Base-by-base conservation (phyloP, 805 yeast genomes). In the Osmozyma mogii region DNA sequence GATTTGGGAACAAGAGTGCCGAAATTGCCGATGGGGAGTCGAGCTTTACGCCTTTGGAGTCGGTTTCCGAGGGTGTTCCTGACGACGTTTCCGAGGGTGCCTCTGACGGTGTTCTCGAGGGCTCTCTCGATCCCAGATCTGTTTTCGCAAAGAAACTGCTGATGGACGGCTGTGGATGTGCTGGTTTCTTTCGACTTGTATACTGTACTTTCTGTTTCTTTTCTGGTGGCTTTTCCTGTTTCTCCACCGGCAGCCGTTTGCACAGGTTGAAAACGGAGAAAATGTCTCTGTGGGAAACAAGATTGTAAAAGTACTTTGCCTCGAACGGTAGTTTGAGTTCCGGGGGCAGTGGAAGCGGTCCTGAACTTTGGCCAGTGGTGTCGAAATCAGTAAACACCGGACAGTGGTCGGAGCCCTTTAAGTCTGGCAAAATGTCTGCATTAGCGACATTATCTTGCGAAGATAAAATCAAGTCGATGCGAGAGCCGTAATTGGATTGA, bases 391-490 rank as follows among this genome's bases (percentile, higher is more conserved):
- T 67, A 46, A 52, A 85, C 0, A 85, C 73, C 0, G 98, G 98
- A 52, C 97, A 89, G 54, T 89, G 98, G 51, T 89, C 98, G 0
- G 96, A 84, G 0, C 98, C 98, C 50, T 70, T 59, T 1, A 88
- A 44, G 25, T 65, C 65, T 0, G 85, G 78, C 69, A 82, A 68
- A n/a, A 83, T 82, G 37, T 69, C 69, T 1, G 75, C 67, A 25
- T 63, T 52, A 3, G 47, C 37, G 1, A 69, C 48, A 6, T 31
- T 22, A 0, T 46, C 31, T 4, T 56, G 43, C 15, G 80, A 68
- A 0, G 70, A 54, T 5, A 87, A 51, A 5, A 89, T 76, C 41
- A 79, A 68, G 51, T 89, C 98, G 15, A 89, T 79, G 30, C 98
- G 62, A 2, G 96, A 81, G 0, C 98, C 96, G 52, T 69, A 81